Evolutionary conservation across 176 grass and related monocot species (phyloP).

Genomic region (Bromus sterilis): DNA sequence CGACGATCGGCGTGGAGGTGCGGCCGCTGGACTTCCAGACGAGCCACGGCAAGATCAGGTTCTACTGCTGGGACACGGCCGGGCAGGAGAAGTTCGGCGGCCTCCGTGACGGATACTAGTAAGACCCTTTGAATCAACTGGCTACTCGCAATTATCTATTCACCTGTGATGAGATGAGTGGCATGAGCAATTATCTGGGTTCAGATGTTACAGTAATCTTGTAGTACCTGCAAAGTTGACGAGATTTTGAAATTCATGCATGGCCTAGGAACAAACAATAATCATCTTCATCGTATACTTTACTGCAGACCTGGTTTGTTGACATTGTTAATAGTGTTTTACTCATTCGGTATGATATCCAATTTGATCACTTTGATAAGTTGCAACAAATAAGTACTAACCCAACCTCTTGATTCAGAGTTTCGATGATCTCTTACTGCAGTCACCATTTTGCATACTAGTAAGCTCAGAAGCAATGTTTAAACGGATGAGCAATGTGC

Average conservation of each 20-base stretch:
- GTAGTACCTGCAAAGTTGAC: neutral
- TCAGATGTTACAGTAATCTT: neutral
- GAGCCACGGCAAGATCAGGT: constrained; percentile 46
- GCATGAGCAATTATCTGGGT: too few relatives aligned
- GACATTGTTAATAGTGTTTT: neutral
- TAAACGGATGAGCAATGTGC: neutral
- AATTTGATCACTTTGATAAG: neutral
- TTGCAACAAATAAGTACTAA: neutral
- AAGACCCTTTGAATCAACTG: constrained; percentile 4
- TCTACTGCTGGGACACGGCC: constrained; percentile 72
- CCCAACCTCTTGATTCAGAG: neutral
- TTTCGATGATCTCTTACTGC: neutral
- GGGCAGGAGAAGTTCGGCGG: constrained; percentile 79
- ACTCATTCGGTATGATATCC: neutral
- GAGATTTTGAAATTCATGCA: neutral
- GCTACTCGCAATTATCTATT: neutral
- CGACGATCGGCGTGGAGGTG: constrained; percentile 74
- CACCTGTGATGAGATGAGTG: neutral
- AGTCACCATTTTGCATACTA: neutral
- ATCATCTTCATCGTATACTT: neutral
- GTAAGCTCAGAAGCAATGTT: neutral
- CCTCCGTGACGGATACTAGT: constrained; percentile 81
- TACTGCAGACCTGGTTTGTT: neutral
- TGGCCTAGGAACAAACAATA: neutral
- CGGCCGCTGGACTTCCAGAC: constrained; percentile 60